Conservation (phyloP, 1,284 basidiomycete genomes). For the Waitea zeae region DNA sequence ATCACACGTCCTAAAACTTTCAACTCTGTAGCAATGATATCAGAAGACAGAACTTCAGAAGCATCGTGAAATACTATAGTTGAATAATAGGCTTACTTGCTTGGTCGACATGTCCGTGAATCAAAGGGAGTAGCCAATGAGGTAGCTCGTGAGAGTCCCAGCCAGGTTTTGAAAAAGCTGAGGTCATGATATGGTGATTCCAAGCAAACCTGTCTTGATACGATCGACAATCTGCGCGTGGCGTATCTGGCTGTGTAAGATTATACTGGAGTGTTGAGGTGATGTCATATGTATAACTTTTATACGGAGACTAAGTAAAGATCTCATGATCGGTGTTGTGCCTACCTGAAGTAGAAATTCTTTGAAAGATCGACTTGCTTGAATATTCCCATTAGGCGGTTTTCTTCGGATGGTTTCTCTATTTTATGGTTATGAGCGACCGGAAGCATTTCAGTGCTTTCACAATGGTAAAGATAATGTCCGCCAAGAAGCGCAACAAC, state of each 20-base stretch:
- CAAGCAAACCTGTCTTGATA: conserved; percentile 91
- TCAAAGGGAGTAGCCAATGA: conserved; percentile 83
- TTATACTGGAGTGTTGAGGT: conserved; percentile 93
- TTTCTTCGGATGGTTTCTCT: conserved; percentile 75
- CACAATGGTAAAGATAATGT: conserved; percentile 96
- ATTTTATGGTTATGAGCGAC: conserved; percentile 57
- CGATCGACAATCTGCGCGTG: no score
- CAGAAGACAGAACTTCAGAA: neutral
- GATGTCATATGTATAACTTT: conserved; percentile 92
- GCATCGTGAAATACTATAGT: no score
- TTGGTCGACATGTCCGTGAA: conserved; percentile 97
- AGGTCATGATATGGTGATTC: conserved; percentile 85
- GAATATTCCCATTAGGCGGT: conserved; percentile 80
- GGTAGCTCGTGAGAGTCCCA: conserved; percentile 31
- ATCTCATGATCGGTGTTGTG: neutral
- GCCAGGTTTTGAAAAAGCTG: conserved; percentile 26
- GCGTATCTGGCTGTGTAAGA: conserved; percentile 40
- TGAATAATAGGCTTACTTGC: no score
- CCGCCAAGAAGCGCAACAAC: conserved; percentile 91
- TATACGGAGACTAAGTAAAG: neutral
- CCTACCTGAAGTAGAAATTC: conserved; percentile 96
- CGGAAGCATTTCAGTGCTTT: conserved; percentile 76
- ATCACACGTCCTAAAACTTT: conserved; percentile 82
- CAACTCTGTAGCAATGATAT: conserved; percentile 39
- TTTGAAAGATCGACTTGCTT: conserved; percentile 96